A percentile compares a stretch with the other conserved stretches of the same genome.
These are phyloP conservation scores for Singerocomus inundabilis DNA, from an alignment of 1,284 basidiomycete species.

Conservation along the genomic window DNA sequence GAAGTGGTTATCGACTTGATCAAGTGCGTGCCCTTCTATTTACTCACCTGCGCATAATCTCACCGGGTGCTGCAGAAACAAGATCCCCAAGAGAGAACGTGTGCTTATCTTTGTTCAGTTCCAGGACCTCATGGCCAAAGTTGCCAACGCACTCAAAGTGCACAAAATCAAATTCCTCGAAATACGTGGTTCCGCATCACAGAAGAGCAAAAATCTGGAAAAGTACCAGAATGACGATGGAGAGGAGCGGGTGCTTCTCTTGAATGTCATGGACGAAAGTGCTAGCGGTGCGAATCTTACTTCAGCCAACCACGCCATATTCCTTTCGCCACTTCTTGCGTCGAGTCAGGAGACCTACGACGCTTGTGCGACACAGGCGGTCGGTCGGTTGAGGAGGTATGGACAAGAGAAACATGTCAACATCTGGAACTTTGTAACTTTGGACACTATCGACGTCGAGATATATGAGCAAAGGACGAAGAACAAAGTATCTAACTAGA, in stretches of 20 bases:
- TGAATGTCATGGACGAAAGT: slow-evolving; percentile 92
- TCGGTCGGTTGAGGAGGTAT: slow-evolving; percentile 84
- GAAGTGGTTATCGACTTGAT: slow-evolving; percentile 83
- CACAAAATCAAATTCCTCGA: slow-evolving; percentile 78
- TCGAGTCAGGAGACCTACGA: slow-evolving; percentile 78
- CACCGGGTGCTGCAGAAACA: slow-evolving; percentile 44
- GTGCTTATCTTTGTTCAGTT: slow-evolving; percentile 94
- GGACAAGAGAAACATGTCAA: slow-evolving; percentile 81
- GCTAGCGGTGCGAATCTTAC: slow-evolving; percentile 93
- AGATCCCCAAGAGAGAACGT: slow-evolving; percentile 74
- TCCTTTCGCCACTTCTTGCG: slow-evolving; percentile 86
- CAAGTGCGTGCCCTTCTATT: slow-evolving; percentile 49
- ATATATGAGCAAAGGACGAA: slow-evolving; percentile 58
- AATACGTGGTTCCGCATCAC: slow-evolving; percentile 75
- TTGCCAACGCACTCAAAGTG: slow-evolving; percentile 75
- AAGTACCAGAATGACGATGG: slow-evolving; percentile 78
- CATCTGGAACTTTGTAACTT: slow-evolving; percentile 79
- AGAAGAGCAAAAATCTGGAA: slow-evolving; percentile 79
- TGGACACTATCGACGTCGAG: slow-evolving; percentile 83
- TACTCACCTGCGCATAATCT: slow-evolving; percentile 5
- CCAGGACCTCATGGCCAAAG: slow-evolving; percentile 88
- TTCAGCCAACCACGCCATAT: slow-evolving; percentile 91
- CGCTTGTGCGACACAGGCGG: slow-evolving; percentile 86
- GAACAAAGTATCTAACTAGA: slow-evolving; percentile 30
- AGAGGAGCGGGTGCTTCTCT: slow-evolving; percentile 75